A percentile compares a stretch with the other conserved stretches of the same genome.
Conservation (phyloP, 2,329 filamentous ascomycete species). For the Pezicula radicicola region DNA sequence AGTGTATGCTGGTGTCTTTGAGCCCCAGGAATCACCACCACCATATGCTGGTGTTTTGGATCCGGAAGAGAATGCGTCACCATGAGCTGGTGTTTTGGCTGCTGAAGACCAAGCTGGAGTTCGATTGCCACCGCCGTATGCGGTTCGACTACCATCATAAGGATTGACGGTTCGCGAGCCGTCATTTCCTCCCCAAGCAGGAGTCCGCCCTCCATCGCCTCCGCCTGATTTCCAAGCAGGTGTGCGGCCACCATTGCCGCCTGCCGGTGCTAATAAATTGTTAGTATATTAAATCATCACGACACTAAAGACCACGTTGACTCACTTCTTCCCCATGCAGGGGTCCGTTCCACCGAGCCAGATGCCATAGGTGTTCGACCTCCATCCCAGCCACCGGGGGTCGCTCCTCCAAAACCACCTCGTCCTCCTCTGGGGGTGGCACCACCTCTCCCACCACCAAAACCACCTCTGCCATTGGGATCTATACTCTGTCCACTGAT, state of each 20-base stretch:
- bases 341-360: constrained; percentile 64
- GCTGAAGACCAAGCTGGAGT: constrained; percentile 79
- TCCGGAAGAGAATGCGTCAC: constrained; percentile 60
- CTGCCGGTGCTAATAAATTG: constrained; percentile 44
- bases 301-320: constrained; percentile 17
- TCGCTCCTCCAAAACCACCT: constrained; percentile 44
- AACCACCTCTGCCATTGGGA: constrained; percentile 50
- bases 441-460: constrained; percentile 41
- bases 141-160: constrained; percentile 59
- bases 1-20: constrained; percentile 60
- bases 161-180: constrained; percentile 67
- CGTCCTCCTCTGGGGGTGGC: constrained; percentile 36
- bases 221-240: constrained; percentile 61
- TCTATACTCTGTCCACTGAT: constrained; percentile 77
- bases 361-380: constrained; percentile 66
- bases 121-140: constrained; percentile 71
- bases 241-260: constrained; percentile 52
- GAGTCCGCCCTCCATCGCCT: constrained; percentile 54
- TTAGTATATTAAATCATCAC: constrained; percentile 12
- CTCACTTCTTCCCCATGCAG: constrained; percentile 73
- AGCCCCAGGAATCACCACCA: constrained; percentile 54
- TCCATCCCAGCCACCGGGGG: constrained; percentile 57
- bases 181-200: constrained; percentile 59
- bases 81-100: constrained; percentile 64
- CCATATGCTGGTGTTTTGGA: constrained; percentile 77